Percentiles rank a stretch among this genome's conserved stretches.
These are phyloP conservation scores for Diversispora eburnea DNA, from an alignment of 192 early-diverging fungal species.

Conservation along the genomic window DNA sequence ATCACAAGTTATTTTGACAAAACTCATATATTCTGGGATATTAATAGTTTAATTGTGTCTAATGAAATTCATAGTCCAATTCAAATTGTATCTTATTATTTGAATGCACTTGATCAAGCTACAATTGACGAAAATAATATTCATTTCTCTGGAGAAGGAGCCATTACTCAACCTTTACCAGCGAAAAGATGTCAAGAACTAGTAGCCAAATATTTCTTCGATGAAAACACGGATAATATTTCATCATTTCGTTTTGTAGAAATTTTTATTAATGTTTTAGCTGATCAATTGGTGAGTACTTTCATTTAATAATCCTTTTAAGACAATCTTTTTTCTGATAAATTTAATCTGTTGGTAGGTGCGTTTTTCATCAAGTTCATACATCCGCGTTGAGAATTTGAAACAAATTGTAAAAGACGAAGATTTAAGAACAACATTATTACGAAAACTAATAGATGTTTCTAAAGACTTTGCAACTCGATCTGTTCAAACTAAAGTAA, in stretches of 20 bases:
- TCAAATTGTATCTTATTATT: conserved; percentile 26
- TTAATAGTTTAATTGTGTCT: conserved; percentile 22
- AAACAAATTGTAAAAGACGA: conserved; percentile 5
- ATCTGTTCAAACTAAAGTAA: background rate
- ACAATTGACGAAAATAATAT: conserved; percentile 14
- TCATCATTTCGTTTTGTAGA: conserved; percentile 23
- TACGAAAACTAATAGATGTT: conserved; percentile 9
- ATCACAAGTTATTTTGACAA: background rate
- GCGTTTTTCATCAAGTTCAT: conserved; percentile 23
- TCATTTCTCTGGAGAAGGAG: background rate
- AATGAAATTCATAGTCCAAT: conserved; percentile 23
- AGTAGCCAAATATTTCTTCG: conserved; percentile 15
- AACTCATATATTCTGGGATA: conserved; percentile 7
- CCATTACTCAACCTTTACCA: background rate
- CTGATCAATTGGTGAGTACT: background rate
- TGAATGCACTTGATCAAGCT: background rate
- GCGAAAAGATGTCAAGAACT: conserved; percentile 10
- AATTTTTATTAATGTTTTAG: conserved; percentile 22
- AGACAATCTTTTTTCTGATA: conserved; percentile 11
- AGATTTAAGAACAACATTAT: conserved; percentile 20
- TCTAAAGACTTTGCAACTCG: conserved; percentile 31
- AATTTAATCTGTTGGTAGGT: conserved; percentile 26
- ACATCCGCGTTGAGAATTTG: conserved; percentile 20
- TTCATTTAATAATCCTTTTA: conserved; percentile 13
- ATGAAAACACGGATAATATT: background rate